Conservation (phyloP, 371 early-diverging fungal genomes). For the Mortierella sp. region DNA sequence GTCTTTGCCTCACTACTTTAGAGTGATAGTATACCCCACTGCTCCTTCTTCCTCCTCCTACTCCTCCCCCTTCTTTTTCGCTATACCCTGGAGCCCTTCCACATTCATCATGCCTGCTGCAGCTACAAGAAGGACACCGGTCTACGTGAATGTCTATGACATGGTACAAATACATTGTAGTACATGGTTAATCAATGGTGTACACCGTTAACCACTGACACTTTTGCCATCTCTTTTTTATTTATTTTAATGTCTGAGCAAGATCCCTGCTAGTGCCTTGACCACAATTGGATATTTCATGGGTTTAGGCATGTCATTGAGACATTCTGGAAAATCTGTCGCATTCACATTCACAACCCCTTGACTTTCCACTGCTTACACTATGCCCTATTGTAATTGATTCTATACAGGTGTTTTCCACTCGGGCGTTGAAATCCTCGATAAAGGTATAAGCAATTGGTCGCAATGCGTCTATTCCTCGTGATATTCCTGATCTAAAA, state of each 20-base stretch:
- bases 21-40: no score
- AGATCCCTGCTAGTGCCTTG: constrained; percentile 67
- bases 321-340: background rate
- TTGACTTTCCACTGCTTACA: background rate
- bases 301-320: constrained; percentile 64
- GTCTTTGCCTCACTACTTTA: no score
- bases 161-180: constrained; percentile 58
- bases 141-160: constrained; percentile 71
- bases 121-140: constrained; percentile 47
- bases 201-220: background rate
- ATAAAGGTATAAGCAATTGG: constrained; percentile 49
- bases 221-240: background rate
- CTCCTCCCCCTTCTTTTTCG: no score
- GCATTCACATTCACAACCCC: background rate
- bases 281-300: constrained; percentile 68
- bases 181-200: background rate
- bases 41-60: no score
- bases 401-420: constrained; percentile 68
- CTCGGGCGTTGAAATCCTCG: constrained; percentile 73
- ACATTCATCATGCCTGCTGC: constrained; percentile 31
- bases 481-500: background rate
- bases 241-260: constrained; percentile 18
- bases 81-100: background rate
- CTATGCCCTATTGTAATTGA: background rate
- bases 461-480: background rate